Percentiles rank a stretch among this genome's conserved stretches.
These are phyloP conservation scores for Globisporangium paroecandrum DNA, from an alignment of 352 stramenopile species.

Conservation along the genomic window DNA sequence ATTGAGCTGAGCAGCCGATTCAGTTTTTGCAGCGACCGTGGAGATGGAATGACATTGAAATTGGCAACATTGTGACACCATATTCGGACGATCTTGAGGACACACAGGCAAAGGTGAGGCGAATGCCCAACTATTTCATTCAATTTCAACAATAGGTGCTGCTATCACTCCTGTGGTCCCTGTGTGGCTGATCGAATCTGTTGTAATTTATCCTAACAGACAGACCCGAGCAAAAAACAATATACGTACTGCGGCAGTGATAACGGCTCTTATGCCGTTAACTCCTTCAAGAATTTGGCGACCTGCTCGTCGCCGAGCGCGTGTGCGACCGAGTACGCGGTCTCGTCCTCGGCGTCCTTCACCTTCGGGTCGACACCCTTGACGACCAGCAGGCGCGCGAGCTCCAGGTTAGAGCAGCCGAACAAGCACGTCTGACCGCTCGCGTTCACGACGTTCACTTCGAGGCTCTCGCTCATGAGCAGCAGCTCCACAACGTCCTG, in stretches of 20 bases:
- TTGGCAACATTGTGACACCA: no score
- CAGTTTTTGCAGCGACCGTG: no score
- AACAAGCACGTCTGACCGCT: slow-evolving; percentile 80
- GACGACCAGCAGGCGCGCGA: slow-evolving; percentile 56
- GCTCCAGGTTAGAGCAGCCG: slow-evolving; percentile 68
- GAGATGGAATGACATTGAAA: no score
- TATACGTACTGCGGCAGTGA: background rate
- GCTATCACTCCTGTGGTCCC: background rate
- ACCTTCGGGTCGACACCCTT: slow-evolving; percentile 65
- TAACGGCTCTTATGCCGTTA: slow-evolving; percentile 16
- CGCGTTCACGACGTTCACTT: slow-evolving; percentile 69
- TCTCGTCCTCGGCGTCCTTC: slow-evolving; percentile 66
- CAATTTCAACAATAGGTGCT: background rate
- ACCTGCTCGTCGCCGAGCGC: slow-evolving; percentile 79
- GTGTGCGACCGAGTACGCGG: slow-evolving; percentile 59
- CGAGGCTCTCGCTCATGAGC: slow-evolving; percentile 38
- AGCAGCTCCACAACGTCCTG: slow-evolving; percentile 75
- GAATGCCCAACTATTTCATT: background rate
- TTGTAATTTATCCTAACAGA: background rate
- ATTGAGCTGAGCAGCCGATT: no score
- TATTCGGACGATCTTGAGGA: no score
- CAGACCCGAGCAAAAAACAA: background rate
- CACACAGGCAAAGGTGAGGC: no score
- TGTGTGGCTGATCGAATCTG: background rate
- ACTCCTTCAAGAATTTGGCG: slow-evolving; percentile 52